These are phyloP conservation scores for Castanea sativa DNA, from an alignment of 306 rosid genomes.

Conservation along the genomic window DNA sequence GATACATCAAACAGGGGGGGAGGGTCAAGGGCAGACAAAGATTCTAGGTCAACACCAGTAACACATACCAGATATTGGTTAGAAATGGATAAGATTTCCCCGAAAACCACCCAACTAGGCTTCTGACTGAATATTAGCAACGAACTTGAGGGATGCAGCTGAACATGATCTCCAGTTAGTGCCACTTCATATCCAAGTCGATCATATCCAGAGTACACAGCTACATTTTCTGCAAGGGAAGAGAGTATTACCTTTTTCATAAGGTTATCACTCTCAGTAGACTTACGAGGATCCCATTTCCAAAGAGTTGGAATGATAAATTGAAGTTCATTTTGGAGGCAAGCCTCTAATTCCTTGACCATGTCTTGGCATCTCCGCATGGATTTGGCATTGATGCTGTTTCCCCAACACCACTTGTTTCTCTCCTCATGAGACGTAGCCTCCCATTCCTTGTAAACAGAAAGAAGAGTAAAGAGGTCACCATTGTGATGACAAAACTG, in stretches of 20 bases:
- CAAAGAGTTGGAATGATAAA: slow-evolving; percentile 58
- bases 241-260: slow-evolving; percentile 72
- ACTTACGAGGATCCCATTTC: slow-evolving; percentile 63
- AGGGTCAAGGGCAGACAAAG: slow-evolving; percentile 47
- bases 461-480: slow-evolving; percentile 89
- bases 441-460: slow-evolving; percentile 90
- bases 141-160: slow-evolving; percentile 91
- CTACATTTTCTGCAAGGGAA: slow-evolving; percentile 85
- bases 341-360: slow-evolving; percentile 60
- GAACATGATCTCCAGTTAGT: slow-evolving; percentile 62
- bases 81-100: slow-evolving; percentile 69
- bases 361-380: slow-evolving; percentile 92
- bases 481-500: slow-evolving; percentile 87
- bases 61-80: slow-evolving; percentile 76
- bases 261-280: slow-evolving; percentile 45
- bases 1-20: slow-evolving; percentile 65
- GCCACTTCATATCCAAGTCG: slow-evolving; percentile 93
- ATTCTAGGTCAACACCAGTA: slow-evolving; percentile 61
- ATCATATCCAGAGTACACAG: slow-evolving; percentile 79
- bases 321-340: slow-evolving; percentile 66
- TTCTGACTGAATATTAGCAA: slow-evolving; percentile 70
- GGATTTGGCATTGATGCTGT: slow-evolving; percentile 92
- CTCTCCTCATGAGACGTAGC: slow-evolving; percentile 45
- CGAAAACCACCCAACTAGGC: slow-evolving; percentile 94
- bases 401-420: slow-evolving; percentile 87